phyloP scores from a whole-genome alignment of 2,329 filamentous ascomycete species.

The Pseudopithomyces maydicus region DNA sequence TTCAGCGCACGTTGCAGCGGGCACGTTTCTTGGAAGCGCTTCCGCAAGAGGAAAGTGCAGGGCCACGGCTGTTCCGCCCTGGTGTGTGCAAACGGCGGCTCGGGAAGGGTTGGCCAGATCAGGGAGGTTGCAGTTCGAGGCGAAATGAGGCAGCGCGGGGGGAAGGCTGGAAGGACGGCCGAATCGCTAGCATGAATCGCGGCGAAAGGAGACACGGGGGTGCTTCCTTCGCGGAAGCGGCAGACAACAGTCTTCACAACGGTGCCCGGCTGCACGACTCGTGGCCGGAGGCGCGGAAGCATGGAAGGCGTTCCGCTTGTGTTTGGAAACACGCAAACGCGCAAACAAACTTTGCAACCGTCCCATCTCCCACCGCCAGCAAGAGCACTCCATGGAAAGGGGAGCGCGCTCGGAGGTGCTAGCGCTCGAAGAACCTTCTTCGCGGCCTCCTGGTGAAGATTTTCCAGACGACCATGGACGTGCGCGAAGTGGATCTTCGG shows the following conservation, averaged over 20 bases:
- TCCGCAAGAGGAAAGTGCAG: not conserved
- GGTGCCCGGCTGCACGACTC: slow-evolving; percentile 6
- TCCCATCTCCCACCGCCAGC: not conserved
- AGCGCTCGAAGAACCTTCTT: not conserved
- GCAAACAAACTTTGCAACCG: not conserved
- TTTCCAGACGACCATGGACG: not conserved
- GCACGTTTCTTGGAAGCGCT: not conserved
- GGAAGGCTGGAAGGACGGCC: slow-evolving; percentile 1
- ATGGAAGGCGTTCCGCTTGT: not conserved
- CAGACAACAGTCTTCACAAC: not conserved
- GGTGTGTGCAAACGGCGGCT: not conserved
- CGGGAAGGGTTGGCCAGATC: not conserved
- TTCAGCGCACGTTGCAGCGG: too few relatives aligned
- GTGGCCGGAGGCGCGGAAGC: not conserved
- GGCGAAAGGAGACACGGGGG: not conserved
- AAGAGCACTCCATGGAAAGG: too few relatives aligned
- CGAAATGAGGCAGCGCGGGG: slow-evolving; percentile 8
- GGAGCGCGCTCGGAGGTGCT: not conserved
- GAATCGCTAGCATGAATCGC: slow-evolving; percentile 5
- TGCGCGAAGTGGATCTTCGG: not conserved
- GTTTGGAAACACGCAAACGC: slow-evolving; percentile 3
- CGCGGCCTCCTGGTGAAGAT: not conserved
- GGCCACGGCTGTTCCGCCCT: not conserved
- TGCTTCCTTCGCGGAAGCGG: slow-evolving; percentile 8
- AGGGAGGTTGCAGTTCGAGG: not conserved